Evolutionary conservation across 805 yeast genomes (phyloP).

Genomic region (Sugiyamaella marilandica): DNA sequence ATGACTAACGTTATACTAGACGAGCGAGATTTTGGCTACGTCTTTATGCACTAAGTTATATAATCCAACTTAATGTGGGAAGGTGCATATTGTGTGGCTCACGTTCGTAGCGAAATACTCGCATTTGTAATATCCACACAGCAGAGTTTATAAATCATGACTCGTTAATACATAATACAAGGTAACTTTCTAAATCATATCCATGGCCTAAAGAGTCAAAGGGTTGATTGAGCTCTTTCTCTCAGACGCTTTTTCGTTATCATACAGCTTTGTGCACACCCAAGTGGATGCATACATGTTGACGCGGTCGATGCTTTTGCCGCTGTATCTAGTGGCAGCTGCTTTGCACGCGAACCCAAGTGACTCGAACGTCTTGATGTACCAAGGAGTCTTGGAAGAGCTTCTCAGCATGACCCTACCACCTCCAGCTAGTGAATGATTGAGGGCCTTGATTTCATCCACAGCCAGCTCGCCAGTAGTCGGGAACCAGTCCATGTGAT

Average conservation of each 20-base stretch:
- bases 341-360: conserved; percentile 65
- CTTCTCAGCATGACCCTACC: conserved; percentile 77
- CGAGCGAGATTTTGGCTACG: too few species aligned
- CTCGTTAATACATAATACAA: not conserved
- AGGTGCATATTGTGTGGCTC: too few species aligned
- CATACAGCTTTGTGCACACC: conserved; percentile 60
- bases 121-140: too few species aligned
- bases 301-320: conserved; percentile 67
- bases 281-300: conserved; percentile 89
- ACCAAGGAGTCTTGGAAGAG: conserved; percentile 74
- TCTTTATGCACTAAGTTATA: too few species aligned
- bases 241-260: conserved; percentile 7
- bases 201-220: not conserved
- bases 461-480: conserved; percentile 51
- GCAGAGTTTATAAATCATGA: not conserved
- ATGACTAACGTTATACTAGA: too few species aligned
- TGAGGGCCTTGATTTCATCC: conserved; percentile 60
- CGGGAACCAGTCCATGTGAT: conserved; percentile 90
- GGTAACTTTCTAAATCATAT: not conserved
- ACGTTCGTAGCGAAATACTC: too few species aligned
- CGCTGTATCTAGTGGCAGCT: conserved; percentile 62
- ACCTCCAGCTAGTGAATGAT: conserved; percentile 55
- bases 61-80: too few species aligned
- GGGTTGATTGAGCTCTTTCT: conserved; percentile 2
- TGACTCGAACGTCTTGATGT: conserved; percentile 60